These are phyloP conservation scores for Aschersonia sp. DNA, from an alignment of 2,329 filamentous ascomycete genomes.

Conservation along the genomic window DNA sequence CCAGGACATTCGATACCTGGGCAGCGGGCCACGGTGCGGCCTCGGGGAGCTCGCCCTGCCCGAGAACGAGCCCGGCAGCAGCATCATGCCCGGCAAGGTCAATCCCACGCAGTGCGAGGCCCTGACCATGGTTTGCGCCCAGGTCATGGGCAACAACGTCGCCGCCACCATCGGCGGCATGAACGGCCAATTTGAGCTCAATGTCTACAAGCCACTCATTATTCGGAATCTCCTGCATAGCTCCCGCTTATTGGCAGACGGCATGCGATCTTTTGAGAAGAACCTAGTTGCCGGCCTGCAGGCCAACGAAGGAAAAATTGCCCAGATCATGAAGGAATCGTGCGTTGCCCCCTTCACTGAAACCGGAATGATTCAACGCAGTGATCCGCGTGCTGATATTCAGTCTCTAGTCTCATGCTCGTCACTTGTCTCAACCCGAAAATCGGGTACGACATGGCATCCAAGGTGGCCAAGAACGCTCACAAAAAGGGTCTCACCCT, in stretches of 20 bases:
- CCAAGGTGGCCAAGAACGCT: conserved; percentile 94
- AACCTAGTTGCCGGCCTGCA: conserved; percentile 78
- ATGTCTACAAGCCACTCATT: conserved; percentile 95
- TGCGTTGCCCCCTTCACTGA: conserved; percentile 28
- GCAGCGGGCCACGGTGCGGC: conserved; percentile 88
- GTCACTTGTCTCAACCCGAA: conserved; percentile 96
- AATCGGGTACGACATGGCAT: conserved; percentile 95
- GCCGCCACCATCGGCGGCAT: conserved; percentile 88
- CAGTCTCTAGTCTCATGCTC: conserved; percentile 64
- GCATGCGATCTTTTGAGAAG: conserved; percentile 90
- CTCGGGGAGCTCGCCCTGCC: conserved; percentile 86
- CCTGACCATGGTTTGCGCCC: conserved; percentile 91
- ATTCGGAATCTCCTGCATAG: conserved; percentile 94
- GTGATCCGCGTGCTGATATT: too few species aligned
- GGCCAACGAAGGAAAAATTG: conserved; percentile 89
- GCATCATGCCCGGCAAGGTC: conserved; percentile 99
- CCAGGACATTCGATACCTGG: conserved; percentile 93
- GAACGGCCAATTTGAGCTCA: conserved; percentile 97
- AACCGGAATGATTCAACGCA: too few species aligned
- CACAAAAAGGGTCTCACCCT: conserved; percentile 96
- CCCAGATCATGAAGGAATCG: conserved; percentile 85
- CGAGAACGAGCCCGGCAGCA: conserved; percentile 95
- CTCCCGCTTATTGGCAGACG: conserved; percentile 72
- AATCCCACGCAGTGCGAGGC: conserved; percentile 98
- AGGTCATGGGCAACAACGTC: conserved; percentile 96